These are phyloP conservation scores for Cordyceps fumosorosea DNA, from an alignment of 2,329 filamentous ascomycete genomes.

Conservation along the genomic window DNA sequence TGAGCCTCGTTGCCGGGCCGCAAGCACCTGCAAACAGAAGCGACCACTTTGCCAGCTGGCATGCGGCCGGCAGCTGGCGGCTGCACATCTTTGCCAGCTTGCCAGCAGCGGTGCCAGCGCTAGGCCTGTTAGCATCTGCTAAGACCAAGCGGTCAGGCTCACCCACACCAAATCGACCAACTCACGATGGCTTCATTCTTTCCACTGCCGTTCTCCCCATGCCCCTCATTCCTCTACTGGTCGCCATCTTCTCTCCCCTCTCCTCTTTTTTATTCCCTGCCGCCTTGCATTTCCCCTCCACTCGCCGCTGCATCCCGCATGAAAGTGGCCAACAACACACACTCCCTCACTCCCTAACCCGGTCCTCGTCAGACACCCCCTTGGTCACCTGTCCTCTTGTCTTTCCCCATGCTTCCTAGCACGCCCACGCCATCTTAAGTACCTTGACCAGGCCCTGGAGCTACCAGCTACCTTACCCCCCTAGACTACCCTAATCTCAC, in stretches of 20 bases:
- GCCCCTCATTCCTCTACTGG: neutral
- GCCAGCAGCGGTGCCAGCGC: neutral
- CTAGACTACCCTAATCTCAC: neutral
- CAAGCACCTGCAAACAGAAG: neutral
- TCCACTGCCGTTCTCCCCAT: neutral
- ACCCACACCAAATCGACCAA: neutral
- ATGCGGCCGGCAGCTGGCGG: neutral
- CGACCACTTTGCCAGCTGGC: neutral
- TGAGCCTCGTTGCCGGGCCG: neutral
- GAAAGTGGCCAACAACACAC: neutral
- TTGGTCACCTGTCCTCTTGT: conserved; percentile 6
- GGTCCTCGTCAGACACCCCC: conserved; percentile 6
- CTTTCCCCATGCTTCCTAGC: conserved; percentile 3
- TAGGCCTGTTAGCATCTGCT: neutral
- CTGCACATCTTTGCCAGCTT: neutral
- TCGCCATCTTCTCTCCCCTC: neutral
- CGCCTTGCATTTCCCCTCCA: neutral
- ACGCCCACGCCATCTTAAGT: neutral
- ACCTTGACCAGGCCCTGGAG: neutral
- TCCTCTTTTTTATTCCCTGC: neutral
- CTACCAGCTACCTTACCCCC: neutral
- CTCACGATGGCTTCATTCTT: conserved; percentile 13
- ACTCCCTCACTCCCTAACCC: neutral
- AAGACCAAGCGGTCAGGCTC: conserved; percentile 7
- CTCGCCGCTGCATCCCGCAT: neutral